Evolutionary conservation across 371 early-diverging fungal genomes (phyloP), one percentile per base, ranked within the genome.

Genomic region (Mortierella sp.): DNA sequence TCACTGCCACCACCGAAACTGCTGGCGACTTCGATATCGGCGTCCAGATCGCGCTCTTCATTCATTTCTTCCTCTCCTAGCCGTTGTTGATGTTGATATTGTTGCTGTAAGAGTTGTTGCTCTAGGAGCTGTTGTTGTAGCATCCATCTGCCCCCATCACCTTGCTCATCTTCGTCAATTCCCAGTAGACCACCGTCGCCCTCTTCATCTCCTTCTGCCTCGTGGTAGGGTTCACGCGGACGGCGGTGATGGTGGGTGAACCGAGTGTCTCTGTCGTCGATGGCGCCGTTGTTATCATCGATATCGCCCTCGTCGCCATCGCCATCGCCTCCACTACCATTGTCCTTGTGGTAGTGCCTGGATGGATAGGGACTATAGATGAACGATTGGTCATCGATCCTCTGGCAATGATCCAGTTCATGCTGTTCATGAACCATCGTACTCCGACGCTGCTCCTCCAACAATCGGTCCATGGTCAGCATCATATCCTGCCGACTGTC

Each of bases 1-100:
- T 78, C 75, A n/a, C 55, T 72, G n/a, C 46, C 48, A 21, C 29
- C 32, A 12, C 73, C 63, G 74, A 70, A 73, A 41, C 68, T 72
- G 11, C 60, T 27, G 4, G 74, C 78, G 21, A 65, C 83, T 21
- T 78, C 83, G 27, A 75, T 73, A 11, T 78, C 83, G n/a, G 70
- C 82, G 55, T 81, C 82, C 18, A 81, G 63, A 71, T 81, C 82
- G 12, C 54, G 82, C 12, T 63, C 82, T 16, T 56, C 41, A 56
- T 38, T 24, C 5, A 8, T 38, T n/a, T 46, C 43, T 38, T 74
- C 54, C 54, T 32, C 54, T 12, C 51, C 16, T 7, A 49, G 32
- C 35, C 51, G 29, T 10, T 6, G 73, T 27, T 35, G 44, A 11
- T n/a, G 71, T 71, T 41, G 70, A 5, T 48, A 8, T 14, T 44